phyloP scores from a whole-genome alignment of 2,329 filamentous ascomycete species.

The Dendrostoma leiphaemia region DNA sequence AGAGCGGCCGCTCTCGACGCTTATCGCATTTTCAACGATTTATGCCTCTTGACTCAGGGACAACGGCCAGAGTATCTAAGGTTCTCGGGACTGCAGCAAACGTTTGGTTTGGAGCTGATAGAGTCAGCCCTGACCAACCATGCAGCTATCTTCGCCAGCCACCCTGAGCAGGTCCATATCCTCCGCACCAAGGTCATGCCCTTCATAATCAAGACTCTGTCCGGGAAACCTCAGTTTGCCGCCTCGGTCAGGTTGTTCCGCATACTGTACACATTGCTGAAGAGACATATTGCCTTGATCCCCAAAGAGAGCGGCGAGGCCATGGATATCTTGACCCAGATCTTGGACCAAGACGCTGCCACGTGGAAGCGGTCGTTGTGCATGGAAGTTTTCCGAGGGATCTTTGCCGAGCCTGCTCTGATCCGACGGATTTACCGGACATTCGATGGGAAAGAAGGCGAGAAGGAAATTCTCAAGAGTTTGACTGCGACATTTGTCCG shows the following conservation, averaged over 20 bases:
- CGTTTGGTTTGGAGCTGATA: slow-evolving; percentile 86
- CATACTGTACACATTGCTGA: slow-evolving; percentile 78
- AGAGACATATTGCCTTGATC: slow-evolving; percentile 73
- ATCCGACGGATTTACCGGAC: slow-evolving; percentile 76
- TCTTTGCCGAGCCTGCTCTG: slow-evolving; percentile 78
- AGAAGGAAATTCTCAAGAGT: slow-evolving; percentile 75
- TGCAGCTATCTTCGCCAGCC: slow-evolving; percentile 71
- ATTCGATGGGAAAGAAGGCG: slow-evolving; percentile 72
- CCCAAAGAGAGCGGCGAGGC: slow-evolving; percentile 79
- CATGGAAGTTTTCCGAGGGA: slow-evolving; percentile 84
- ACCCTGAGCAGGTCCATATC: slow-evolving; percentile 78
- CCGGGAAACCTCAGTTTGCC: slow-evolving; percentile 76
- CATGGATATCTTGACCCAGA: slow-evolving; percentile 75
- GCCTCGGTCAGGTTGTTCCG: slow-evolving; percentile 79
- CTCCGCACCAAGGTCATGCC: slow-evolving; percentile 79
- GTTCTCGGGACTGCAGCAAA: slow-evolving; percentile 73
- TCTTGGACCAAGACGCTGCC: slow-evolving; percentile 81
- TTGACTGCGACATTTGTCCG: slow-evolving; percentile 88
- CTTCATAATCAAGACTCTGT: slow-evolving; percentile 73
- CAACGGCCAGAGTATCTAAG: slow-evolving; percentile 80
- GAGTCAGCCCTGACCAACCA: slow-evolving; percentile 88
- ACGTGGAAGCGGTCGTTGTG: slow-evolving; percentile 87
- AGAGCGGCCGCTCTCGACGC: slow-evolving; percentile 81
- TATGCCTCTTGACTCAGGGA: slow-evolving; percentile 83
- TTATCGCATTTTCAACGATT: slow-evolving; percentile 82